Evolutionary conservation across 805 yeast genomes (phyloP), one percentile per base, ranked within the genome.

Genomic region (Wickerhamiella dianesei): DNA sequence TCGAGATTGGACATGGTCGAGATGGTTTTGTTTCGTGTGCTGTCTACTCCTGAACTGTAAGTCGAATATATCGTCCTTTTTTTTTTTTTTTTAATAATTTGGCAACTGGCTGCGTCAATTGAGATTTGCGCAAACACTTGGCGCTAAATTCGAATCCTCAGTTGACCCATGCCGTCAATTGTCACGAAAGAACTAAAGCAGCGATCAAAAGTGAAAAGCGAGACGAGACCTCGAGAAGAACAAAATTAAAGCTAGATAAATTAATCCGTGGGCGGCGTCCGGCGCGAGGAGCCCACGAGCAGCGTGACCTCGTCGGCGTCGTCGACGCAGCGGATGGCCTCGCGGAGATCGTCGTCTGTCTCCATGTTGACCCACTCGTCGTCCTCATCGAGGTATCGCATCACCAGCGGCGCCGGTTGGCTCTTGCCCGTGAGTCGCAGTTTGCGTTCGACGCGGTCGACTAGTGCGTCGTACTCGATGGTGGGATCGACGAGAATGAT

Each of bases 361-460:
- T 79, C 82, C 64, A 89, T 76, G 43, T 82, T 78, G 40, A 92
- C 94, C 60, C 76, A 81, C 61, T 92, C 98, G 16, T 94, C 96
- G 61, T 92, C 98, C 64, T 92, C 98, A 63, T 92, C 98, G 60
- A 77, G 78, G 61, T 86, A 89, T 62, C 79, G 80, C 50, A 92
- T 71, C 56, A 81, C 74, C 37, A 74, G 64, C 19, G 64, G 69
- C 46, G 43, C 44, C 42, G 61, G 61, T n/a, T 58, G 51, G 48
- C 67, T 64, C 42, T 67, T 70, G 20, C 80, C 82, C 46, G 77
- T 70, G 44, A 74, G 72, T 41, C 70, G 67, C 42, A 79, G 60
- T 57, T 79, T 78, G 43, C 70, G 71, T 50, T 74, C 76, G 35
- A 85, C 75, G 50, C 77, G 76, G 40, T 68, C 73, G 41, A 74